Base-by-base conservation (phyloP, 768 basidiomycete species). In the Suillus americanus region DNA sequence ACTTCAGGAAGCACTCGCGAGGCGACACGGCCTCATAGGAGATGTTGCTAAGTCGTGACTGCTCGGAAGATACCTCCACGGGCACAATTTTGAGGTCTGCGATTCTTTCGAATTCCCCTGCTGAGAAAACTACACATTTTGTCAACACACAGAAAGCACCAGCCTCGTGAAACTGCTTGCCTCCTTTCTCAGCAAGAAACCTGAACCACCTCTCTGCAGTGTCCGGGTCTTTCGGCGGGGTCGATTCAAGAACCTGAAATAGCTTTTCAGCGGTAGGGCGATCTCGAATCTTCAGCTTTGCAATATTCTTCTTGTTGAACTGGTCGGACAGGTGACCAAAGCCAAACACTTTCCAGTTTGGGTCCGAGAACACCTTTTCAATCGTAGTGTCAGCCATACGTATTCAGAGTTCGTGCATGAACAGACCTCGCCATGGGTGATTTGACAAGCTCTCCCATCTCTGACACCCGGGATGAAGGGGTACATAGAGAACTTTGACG, bases 381-480 rank as follows among this genome's bases (percentile, higher is more conserved):
- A 57, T 20, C 12, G 10, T 40, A 18, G 40, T 10, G 20, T 59
- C 25, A 59, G 57, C 12, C 41, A 30, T 28, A 8, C 3, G 6
- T 30, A 4, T 41, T 25, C 10, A 18, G 18, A 0, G 18, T 12
- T 23, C 8, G 16, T 40, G 25, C 5, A 13, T 3, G 9, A 37
- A 41, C 57, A 0, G 12, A 59, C 57, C 40, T 59, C 40, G 18
- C 7, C 25, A 40, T 59, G 57, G 3, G 57, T 10, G 25, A 59
- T 59, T 12, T 41, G 18, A 59, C 57, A 59, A 2, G 0, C 0
- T 30, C 3, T 41, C 0, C 28, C 40, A 1, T 59, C 1, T 41
- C 57, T 40, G 38, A 59, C 5, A 30, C 92, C 88, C 1, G 96
- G 95, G 45, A 98, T 84, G 78, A 91, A 98, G 0, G 89, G 78